Conservation (phyloP, 2,329 filamentous ascomycete genomes). For the Microdochium bolleyi region DNA sequence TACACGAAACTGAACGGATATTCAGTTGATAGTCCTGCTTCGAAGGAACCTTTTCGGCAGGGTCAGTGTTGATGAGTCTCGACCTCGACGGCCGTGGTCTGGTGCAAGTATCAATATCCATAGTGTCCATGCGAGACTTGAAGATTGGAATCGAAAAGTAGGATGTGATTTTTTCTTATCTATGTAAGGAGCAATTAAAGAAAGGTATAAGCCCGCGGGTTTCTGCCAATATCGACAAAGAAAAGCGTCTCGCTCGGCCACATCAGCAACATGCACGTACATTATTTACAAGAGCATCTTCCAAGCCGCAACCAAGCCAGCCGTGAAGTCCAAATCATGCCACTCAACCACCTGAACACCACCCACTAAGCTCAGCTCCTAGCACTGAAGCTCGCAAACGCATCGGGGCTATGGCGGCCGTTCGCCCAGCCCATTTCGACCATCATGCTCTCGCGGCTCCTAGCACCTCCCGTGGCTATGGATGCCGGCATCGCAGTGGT, state of each 20-base stretch:
- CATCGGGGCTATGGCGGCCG: slow-evolving; percentile 71
- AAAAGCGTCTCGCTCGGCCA: not conserved
- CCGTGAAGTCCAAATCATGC: too few relatives aligned
- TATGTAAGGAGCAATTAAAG: not conserved
- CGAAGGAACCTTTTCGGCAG: too few relatives aligned
- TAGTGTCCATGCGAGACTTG: too few relatives aligned
- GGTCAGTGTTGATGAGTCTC: too few relatives aligned
- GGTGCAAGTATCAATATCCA: too few relatives aligned
- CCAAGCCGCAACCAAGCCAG: too few relatives aligned
- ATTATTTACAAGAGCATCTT: not conserved
- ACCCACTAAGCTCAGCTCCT: slow-evolving; percentile 27
- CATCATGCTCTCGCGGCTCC: slow-evolving; percentile 65
- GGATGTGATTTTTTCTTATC: too few relatives aligned
- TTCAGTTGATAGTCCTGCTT: too few relatives aligned
- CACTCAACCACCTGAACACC: too few relatives aligned
- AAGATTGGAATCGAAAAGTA: too few relatives aligned
- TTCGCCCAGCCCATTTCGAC: slow-evolving; percentile 58
- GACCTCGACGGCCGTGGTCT: too few relatives aligned
- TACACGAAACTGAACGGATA: too few relatives aligned
- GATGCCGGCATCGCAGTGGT: not conserved
- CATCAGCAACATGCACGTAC: not conserved
- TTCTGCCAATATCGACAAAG: not conserved
- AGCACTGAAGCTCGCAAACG: slow-evolving; percentile 68
- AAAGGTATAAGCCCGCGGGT: not conserved
- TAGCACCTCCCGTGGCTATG: slow-evolving; percentile 23